Percentiles rank a stretch among this genome's conserved stretches.
Evolutionary conservation across 2,329 filamentous ascomycete species (phyloP).

Genomic region (Leptographium lundbergii): DNA sequence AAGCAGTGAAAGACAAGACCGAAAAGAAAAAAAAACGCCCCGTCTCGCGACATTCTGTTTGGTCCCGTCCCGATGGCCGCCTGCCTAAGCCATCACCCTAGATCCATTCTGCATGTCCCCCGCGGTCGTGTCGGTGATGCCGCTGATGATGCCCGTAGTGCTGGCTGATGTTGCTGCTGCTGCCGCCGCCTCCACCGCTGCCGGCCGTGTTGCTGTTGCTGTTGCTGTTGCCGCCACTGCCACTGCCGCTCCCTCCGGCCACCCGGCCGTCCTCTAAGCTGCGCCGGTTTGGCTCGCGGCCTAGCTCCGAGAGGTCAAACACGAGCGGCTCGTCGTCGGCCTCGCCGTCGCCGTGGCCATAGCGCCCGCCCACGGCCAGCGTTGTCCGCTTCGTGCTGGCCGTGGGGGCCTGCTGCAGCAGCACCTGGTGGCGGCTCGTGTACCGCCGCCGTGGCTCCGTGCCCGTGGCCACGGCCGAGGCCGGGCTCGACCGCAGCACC

Average conservation of each 20-base stretch:
- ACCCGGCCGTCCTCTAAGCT: slow-evolving; percentile 4
- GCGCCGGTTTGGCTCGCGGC: slow-evolving; percentile 38
- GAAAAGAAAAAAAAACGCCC: not conserved
- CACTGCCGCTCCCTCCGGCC: slow-evolving; percentile 12
- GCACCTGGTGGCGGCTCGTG: slow-evolving; percentile 6
- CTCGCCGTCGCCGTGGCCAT: slow-evolving; percentile 26
- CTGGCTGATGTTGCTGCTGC: too few species aligned
- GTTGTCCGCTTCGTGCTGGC: slow-evolving; percentile 19
- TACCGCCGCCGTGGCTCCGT: slow-evolving; percentile 9
- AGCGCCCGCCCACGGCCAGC: slow-evolving; percentile 11
- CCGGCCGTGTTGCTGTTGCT: too few species aligned
- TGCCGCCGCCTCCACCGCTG: too few species aligned
- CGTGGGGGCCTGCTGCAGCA: not conserved
- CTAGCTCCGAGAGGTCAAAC: slow-evolving; percentile 63
- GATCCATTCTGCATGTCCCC: not conserved
- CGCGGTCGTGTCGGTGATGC: not conserved
- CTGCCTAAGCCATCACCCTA: not conserved
- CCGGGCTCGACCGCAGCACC: not conserved
- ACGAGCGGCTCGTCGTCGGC: slow-evolving; percentile 56
- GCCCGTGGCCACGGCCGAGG: not conserved
- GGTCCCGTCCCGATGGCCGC: not conserved
- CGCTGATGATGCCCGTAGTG: not conserved
- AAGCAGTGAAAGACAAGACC: not conserved
- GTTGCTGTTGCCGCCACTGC: not conserved
- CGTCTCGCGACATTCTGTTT: not conserved